Evolutionary conservation across 352 stramenopile genomes (phyloP), one percentile per base, ranked within the genome.

Genomic region (Phytopythium mirpurense): DNA sequence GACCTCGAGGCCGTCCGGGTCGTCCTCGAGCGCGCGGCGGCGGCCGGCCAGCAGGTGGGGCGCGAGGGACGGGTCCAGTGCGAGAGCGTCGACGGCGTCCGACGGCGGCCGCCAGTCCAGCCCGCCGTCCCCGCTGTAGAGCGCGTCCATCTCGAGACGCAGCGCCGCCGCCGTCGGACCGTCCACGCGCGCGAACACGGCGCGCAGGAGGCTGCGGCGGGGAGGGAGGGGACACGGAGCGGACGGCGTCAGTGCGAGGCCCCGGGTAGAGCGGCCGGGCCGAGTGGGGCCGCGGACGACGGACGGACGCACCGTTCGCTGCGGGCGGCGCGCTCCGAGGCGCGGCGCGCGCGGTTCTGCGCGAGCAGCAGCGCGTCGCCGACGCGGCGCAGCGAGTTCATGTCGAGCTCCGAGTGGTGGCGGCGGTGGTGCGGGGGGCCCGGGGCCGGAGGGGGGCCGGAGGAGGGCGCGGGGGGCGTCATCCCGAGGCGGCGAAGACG

Each of bases 321-420:
- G 29, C 69, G 78, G 56, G 79, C 82, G 16, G 78, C 78, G 46
- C 78, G 72, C 37, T 87, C 78, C 1, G 76, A 82, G 35, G 78
- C 71, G 18, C 65, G 53, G 0, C 78, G 67, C 10, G 78, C 78
- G 57, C 78, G 76, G 56, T 83, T 90, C 59, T 90, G 78, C 19
- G 78, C 78, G 7, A 90, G 66, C 21, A 90, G 61, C 43, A 90
- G 70, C 23, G 78, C 78, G 45, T 90, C 78, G 47, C 78, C 70
- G 49, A 90, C 74, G 56, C 78, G 72, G 34, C 78, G 74, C 60
- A 87, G 67, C 42, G 74, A 75, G 54, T 41, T 67, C 57, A 84
- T 78, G 54, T 83, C 78, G 23, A 78, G 62, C 60, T 80, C 72
- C 27, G 74, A 79, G 51, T 65, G 41, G 19, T 67, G 68, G 60